phyloP scores from a whole-genome alignment of 345 rosid genomes.

The Brassica incana region DNA sequence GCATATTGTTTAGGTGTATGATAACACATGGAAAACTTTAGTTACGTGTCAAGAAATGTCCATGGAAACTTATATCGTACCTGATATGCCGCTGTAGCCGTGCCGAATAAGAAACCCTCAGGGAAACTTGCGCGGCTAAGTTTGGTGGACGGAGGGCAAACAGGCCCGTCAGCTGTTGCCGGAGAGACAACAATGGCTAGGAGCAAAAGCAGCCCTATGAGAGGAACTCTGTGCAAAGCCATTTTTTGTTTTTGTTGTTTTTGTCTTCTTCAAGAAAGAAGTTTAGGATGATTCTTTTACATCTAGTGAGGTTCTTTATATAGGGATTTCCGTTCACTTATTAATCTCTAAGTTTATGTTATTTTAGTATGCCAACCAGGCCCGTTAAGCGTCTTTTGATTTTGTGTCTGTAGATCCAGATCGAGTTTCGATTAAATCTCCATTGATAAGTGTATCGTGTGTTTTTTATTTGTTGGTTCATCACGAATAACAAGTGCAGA shows the following conservation, averaged over 20 bases:
- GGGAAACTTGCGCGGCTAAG: conserved; percentile 29
- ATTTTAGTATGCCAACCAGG: background rate
- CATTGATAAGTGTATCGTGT: background rate
- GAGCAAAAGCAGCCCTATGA: conserved; percentile 26
- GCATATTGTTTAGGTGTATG: background rate
- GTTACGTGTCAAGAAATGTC: background rate
- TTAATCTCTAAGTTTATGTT: background rate
- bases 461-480: too few relatives aligned
- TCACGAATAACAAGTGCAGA: too few relatives aligned
- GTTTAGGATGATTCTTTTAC: background rate
- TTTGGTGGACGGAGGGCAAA: conserved; percentile 14
- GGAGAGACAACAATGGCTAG: background rate
- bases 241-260: background rate
- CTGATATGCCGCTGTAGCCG: conserved; percentile 19
- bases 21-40: background rate
- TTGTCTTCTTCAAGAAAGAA: background rate
- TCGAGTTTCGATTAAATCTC: background rate
- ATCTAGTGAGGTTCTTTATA: background rate
- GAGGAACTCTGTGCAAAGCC: conserved; percentile 10
- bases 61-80: conserved; percentile 4
- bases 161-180: conserved; percentile 4
- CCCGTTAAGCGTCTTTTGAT: background rate
- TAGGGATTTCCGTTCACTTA: background rate
- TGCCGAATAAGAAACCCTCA: conserved; percentile 35
- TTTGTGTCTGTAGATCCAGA: background rate